phyloP scores from a whole-genome alignment of 2,329 filamentous ascomycete genomes.

The Aspergillus cejpii region DNA sequence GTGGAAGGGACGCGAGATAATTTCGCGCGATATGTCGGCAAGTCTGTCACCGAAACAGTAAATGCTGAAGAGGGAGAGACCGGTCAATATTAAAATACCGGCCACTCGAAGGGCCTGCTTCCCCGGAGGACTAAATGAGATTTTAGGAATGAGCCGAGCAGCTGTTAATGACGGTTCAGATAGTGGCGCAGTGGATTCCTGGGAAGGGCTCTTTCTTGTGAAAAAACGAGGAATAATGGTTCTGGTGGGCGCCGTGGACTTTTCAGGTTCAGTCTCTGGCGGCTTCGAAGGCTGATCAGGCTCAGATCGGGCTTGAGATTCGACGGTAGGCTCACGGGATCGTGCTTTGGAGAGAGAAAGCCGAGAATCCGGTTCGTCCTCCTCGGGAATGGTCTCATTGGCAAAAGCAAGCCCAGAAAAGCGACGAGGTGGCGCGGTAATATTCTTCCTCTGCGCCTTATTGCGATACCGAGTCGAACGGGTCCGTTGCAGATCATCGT shows the following conservation, averaged over 20 bases:
- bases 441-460: slow-evolving; percentile 26
- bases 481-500: slow-evolving; percentile 33
- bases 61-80: slow-evolving; percentile 9
- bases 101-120: neutral
- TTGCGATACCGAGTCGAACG: slow-evolving; percentile 20
- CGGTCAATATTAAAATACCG: slow-evolving; percentile 10
- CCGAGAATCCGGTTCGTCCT: slow-evolving; percentile 19
- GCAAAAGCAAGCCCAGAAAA: slow-evolving; percentile 28
- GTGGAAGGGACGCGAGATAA: slow-evolving; percentile 14
- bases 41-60: slow-evolving; percentile 13
- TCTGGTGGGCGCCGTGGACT: slow-evolving; percentile 17
- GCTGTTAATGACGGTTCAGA: slow-evolving; percentile 1
- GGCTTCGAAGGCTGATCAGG: slow-evolving; percentile 1
- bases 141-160: neutral
- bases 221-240: slow-evolving; percentile 22
- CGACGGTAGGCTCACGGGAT: slow-evolving; percentile 1
- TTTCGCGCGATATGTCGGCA: slow-evolving; percentile 8
- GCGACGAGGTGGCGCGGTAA: slow-evolving; percentile 33
- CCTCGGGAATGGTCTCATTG: slow-evolving; percentile 26
- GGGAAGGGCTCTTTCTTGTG: slow-evolving; percentile 6
- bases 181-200: neutral
- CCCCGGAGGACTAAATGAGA: neutral
- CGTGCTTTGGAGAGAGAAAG: slow-evolving; percentile 4
- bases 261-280: slow-evolving; percentile 3
- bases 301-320: slow-evolving; percentile 1